These are phyloP conservation scores for Plasmodium coatneyi DNA, from an alignment of 169 alveolate genomes.

Conservation along the genomic window DNA sequence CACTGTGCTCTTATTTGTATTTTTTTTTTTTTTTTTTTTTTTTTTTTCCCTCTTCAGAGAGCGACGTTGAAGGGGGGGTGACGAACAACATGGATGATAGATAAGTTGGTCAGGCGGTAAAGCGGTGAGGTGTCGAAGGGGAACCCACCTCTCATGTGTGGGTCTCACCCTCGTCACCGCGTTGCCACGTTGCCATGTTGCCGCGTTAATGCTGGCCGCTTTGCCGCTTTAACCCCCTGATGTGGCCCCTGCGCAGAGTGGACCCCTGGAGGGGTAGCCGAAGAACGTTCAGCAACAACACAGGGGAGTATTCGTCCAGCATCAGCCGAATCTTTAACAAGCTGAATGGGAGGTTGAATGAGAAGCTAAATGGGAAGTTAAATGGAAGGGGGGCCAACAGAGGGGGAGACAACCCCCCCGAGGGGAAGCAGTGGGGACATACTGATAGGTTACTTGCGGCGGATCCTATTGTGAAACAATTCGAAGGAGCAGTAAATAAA, in stretches of 20 bases:
- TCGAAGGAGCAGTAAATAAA: conserved; percentile 19
- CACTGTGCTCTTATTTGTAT: not conserved
- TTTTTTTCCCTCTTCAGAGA: not conserved
- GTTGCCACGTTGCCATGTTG: not conserved
- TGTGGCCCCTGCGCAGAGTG: not conserved
- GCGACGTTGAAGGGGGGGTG: not conserved
- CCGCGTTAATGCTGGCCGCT: not conserved
- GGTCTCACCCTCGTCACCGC: not conserved
- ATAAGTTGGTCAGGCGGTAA: not conserved
- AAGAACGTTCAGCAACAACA: not conserved
- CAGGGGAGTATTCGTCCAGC: conserved; percentile 53
- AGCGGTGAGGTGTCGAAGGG: not conserved
- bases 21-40: not conserved
- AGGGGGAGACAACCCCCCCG: not conserved
- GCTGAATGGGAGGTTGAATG: not conserved
- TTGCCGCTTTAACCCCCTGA: not conserved
- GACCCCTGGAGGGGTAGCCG: not conserved
- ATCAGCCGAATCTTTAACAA: conserved; percentile 36
- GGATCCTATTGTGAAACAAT: conserved; percentile 1
- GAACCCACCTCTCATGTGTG: not conserved
- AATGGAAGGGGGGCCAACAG: not conserved
- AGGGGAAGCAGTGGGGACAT: not conserved
- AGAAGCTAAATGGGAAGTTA: not conserved
- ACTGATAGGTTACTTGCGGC: not conserved
- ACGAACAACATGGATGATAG: not conserved